A percentile compares a stretch with the other conserved stretches of the same genome.
These are phyloP conservation scores for Nannochloris sp. DNA, from an alignment of 139 green algal species.

Conservation along the genomic window DNA sequence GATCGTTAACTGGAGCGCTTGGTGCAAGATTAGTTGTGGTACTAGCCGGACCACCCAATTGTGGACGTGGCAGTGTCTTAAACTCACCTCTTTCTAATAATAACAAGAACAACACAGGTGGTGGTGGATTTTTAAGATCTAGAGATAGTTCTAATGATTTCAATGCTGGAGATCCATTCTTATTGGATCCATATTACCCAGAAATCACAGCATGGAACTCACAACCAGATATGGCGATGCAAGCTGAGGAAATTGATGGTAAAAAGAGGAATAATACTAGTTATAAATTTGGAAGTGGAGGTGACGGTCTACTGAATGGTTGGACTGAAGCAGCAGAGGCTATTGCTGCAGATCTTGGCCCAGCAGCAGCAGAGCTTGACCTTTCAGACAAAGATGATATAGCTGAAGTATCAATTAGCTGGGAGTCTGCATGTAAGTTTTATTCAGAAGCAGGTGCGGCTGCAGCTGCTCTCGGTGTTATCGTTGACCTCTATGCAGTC, in stretches of 20 bases:
- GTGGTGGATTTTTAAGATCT: not conserved
- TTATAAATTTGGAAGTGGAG: too few species aligned
- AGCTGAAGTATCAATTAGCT: conserved; percentile 5
- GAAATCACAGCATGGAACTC: conserved; percentile 16
- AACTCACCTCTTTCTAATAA: not conserved
- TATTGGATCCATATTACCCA: conserved; percentile 12
- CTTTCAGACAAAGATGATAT: not conserved
- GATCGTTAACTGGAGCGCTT: not conserved
- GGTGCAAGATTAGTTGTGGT: conserved; percentile 47
- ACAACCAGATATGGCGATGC: not conserved
- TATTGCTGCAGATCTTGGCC: not conserved
- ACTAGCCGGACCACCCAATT: conserved; percentile 57
- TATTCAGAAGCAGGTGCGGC: conserved; percentile 64
- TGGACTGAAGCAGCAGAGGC: not conserved
- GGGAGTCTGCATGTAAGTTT: conserved; percentile 32
- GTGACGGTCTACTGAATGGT: not conserved
- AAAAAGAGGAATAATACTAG: not conserved
- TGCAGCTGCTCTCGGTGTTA: conserved; percentile 62
- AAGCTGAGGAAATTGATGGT: not conserved
- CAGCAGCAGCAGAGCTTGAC: not conserved
- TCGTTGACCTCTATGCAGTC: conserved; percentile 75
- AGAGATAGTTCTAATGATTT: not conserved
- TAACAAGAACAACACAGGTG: too few species aligned
- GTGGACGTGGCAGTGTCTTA: conserved; percentile 46
- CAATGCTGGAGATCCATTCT: not conserved